Percentiles rank a stretch among this genome's conserved stretches.
Evolutionary conservation across 306 rosid genomes (phyloP).

Genomic region (Vigna unguiculata): DNA sequence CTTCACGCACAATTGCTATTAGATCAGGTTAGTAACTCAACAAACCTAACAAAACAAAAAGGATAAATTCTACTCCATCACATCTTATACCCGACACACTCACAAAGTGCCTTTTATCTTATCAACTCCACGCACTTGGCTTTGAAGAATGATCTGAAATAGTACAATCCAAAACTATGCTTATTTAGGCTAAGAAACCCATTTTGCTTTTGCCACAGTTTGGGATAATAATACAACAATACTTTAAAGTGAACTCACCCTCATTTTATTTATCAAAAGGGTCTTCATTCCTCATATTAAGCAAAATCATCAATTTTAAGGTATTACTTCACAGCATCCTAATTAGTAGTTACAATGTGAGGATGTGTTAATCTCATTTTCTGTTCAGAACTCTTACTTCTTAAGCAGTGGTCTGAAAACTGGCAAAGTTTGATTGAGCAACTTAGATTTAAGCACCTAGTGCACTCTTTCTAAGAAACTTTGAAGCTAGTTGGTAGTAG

Average conservation of each 20-base stretch:
- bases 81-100: neutral
- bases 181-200: conserved; percentile 16
- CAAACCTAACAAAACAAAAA: conserved; percentile 37
- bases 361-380: neutral
- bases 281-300: neutral
- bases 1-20: conserved; percentile 25
- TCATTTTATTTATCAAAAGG: neutral
- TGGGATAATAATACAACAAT: neutral
- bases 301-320: neutral
- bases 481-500: neutral
- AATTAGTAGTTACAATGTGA: neutral
- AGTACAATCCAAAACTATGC: neutral
- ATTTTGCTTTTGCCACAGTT: conserved; percentile 19
- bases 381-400: neutral
- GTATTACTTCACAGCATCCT: neutral
- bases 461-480: neutral
- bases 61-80: neutral
- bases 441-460: conserved; percentile 41
- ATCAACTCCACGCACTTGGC: conserved; percentile 12
- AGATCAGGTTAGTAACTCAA: conserved; percentile 33
- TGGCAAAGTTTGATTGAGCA: conserved; percentile 7
- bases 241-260: neutral
- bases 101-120: neutral
- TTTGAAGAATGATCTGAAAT: neutral
- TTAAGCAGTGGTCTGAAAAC: neutral